phyloP scores from a whole-genome alignment of 495 filamentous ascomycete species.

The Penicillium coprophilum region DNA sequence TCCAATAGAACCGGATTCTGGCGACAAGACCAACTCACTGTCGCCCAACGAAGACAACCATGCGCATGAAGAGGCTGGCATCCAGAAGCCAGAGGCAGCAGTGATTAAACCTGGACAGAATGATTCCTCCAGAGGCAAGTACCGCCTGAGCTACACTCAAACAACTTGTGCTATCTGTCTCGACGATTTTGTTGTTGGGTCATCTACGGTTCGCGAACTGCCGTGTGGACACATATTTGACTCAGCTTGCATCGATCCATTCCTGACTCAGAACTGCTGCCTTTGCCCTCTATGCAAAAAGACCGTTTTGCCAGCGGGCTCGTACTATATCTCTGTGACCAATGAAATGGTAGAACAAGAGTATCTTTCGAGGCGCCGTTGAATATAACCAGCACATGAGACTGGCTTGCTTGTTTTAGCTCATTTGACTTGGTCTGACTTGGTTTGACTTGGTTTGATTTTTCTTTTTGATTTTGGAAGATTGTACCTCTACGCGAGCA shows the following conservation, averaged over 20 bases:
- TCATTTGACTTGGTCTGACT: no score
- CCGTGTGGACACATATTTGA: conserved; percentile 92
- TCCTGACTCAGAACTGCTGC: conserved; percentile 66
- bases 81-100: conserved; percentile 23
- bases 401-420: no score
- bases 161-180: conserved; percentile 83
- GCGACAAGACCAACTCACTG: conserved; percentile 6
- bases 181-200: conserved; percentile 68
- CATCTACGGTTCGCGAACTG: conserved; percentile 74
- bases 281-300: conserved; percentile 88
- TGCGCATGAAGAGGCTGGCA: conserved; percentile 3
- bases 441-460: not conserved
- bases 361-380: conserved; percentile 33
- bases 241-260: conserved; percentile 81
- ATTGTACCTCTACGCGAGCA: not conserved
- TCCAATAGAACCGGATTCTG: conserved; percentile 11
- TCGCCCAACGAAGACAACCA: conserved; percentile 4
- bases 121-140: conserved; percentile 5
- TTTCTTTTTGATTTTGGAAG: not conserved
- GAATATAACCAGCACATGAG: not conserved
- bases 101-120: conserved; percentile 10
- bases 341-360: conserved; percentile 81
- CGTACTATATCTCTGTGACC: conserved; percentile 67
- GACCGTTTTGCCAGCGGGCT: conserved; percentile 65
- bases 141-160: conserved; percentile 35